Conservation (phyloP, 371 early-diverging fungal species). For the Zopfochytrium polystomum region DNA sequence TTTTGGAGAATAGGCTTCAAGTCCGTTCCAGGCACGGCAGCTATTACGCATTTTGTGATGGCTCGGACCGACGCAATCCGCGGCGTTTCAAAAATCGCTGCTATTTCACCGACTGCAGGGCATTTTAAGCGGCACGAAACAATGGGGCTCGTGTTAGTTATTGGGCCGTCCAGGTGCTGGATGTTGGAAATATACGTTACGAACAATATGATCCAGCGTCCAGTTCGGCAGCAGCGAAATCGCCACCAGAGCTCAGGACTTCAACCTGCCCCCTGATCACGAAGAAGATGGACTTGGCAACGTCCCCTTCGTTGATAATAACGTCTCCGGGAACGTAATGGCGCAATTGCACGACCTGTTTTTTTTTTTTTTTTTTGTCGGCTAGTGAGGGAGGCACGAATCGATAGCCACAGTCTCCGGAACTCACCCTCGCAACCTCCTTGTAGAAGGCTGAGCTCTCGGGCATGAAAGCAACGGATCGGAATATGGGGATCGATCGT, state of each 20-base stretch:
- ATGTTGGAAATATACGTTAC: slow-evolving; percentile 2
- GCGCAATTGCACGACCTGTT: slow-evolving; percentile 50
- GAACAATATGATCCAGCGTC: slow-evolving; percentile 62
- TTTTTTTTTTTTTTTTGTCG: no score
- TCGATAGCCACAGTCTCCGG: no score
- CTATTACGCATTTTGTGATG: slow-evolving; percentile 65
- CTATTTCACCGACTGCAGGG: slow-evolving; percentile 68
- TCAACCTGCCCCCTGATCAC: slow-evolving; percentile 74
- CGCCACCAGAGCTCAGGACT: slow-evolving; percentile 73
- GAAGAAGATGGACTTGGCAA: slow-evolving; percentile 81
- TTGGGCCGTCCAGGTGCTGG: slow-evolving; percentile 1
- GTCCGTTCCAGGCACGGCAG: slow-evolving; percentile 61
- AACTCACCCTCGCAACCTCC: no score
- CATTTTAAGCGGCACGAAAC: slow-evolving; percentile 1
- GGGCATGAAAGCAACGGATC: no score
- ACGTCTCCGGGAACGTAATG: slow-evolving; percentile 56
- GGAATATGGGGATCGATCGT: no score
- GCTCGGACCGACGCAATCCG: slow-evolving; percentile 80
- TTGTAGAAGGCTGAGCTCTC: no score
- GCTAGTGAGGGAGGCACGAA: no score
- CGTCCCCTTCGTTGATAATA: slow-evolving; percentile 71
- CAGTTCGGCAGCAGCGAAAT: slow-evolving; percentile 70
- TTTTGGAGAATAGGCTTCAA: slow-evolving; percentile 29
- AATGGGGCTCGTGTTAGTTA: not conserved
- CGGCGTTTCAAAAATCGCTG: slow-evolving; percentile 72